Base-by-base conservation (phyloP, 768 basidiomycete species). In the Rhizopogon rudus region DNA sequence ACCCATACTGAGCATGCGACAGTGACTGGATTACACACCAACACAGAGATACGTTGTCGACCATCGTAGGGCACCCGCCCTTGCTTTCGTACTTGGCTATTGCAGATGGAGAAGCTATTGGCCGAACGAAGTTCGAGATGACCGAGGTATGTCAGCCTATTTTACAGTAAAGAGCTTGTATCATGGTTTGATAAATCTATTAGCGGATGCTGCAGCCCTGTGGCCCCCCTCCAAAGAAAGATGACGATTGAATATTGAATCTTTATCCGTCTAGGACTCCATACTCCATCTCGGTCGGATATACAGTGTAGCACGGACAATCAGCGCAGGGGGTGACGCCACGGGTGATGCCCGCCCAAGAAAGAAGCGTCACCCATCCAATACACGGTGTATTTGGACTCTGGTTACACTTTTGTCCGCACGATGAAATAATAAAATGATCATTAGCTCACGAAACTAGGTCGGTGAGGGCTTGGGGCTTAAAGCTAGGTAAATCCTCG, bases 11-110 rank as follows among this genome's bases (percentile, higher is more conserved):
- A 40, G 33, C 56, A 51, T 5, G 2, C 65, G 6, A 22, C 31
- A 98, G 96, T 72, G 96, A 98, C 67, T 98, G 96, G 96, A 72
- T 96, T 44, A 97, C 93, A 6, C 93, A 98, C 71, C 96, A 98
- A 66, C 95, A 98, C 73, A 86, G 96, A 41, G 96, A 98, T 69
- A 95, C 93, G n/a, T 75, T 92, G 58, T 76, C 95, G 25, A 89
- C 95, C 7, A 94, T 98, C 59, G 85, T 94, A 44, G 93, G 96
- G 2, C 97, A 99, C 69, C 81, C 93, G 4, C 80, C 91, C 0
- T 73, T 99, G 53, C 75, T 85, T 13, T 91, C 91, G 2, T 99
- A 88, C 67, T 77, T 98, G 44, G 86, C 94, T 1, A 84, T 98
- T 63, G 95, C 95, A 13, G 96, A 99, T 60, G 93, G 93, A 2